Evolutionary conservation across 1,284 basidiomycete species (phyloP).

Genomic region (Neotropicomus parvogracilis): DNA sequence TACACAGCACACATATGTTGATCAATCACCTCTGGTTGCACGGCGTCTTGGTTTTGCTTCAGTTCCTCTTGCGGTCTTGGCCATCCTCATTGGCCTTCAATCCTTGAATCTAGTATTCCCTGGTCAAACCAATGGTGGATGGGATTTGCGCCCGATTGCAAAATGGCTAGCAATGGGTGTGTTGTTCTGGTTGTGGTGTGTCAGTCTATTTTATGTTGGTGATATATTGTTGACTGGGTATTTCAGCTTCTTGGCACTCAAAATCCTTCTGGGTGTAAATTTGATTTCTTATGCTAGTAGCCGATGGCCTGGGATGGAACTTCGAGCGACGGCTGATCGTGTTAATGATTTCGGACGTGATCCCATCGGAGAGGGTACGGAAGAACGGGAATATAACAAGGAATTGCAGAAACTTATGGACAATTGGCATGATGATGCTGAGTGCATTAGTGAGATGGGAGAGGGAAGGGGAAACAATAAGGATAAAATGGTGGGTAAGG

Average conservation of each 20-base stretch:
- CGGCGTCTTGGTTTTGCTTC: slow-evolving; percentile 93
- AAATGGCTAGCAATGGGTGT: slow-evolving; percentile 66
- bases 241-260: slow-evolving; percentile 73
- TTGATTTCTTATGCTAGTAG: slow-evolving; percentile 80
- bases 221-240: slow-evolving; percentile 1
- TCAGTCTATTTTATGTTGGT: not conserved
- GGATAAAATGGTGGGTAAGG: slow-evolving; percentile 32
- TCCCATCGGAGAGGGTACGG: slow-evolving; percentile 82
- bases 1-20: slow-evolving; percentile 80
- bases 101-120: slow-evolving; percentile 65
- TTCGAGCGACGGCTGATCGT: slow-evolving; percentile 63
- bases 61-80: slow-evolving; percentile 86
- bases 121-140: slow-evolving; percentile 38
- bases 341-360: slow-evolving; percentile 84
- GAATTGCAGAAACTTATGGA: slow-evolving; percentile 73
- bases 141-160: slow-evolving; percentile 42
- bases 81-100: slow-evolving; percentile 86
- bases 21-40: slow-evolving; percentile 93
- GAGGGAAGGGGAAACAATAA: slow-evolving; percentile 34
- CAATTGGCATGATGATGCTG: slow-evolving; percentile 64
- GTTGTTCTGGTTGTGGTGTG: slow-evolving; percentile 80
- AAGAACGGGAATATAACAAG: slow-evolving; percentile 83
- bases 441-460: slow-evolving; percentile 66
- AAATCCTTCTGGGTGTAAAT: slow-evolving; percentile 85
- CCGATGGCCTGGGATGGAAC: slow-evolving; percentile 73